phyloP scores from a whole-genome alignment of 495 filamentous ascomycete species.

The Tuber microsphaerosporum region DNA sequence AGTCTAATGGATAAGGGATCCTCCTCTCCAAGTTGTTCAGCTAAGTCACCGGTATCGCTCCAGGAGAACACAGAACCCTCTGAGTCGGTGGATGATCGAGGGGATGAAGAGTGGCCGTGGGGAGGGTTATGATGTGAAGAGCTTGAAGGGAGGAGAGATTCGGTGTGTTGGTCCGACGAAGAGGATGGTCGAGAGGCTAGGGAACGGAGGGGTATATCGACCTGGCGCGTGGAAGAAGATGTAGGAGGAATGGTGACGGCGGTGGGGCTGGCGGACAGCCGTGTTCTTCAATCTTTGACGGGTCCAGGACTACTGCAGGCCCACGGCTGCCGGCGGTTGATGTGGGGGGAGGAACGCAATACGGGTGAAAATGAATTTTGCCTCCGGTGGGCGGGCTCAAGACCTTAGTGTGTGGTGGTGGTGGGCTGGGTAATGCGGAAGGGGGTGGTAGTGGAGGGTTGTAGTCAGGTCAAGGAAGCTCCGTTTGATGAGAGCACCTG shows the following conservation, averaged over 20 bases:
- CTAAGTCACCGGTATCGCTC: conserved; percentile 90
- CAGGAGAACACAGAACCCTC: conserved; percentile 67
- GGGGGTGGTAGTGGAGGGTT: conserved; percentile 24
- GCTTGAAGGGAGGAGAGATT: conserved; percentile 35
- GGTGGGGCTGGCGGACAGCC: conserved; percentile 52
- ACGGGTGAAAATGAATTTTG: conserved; percentile 19
- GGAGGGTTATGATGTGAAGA: conserved; percentile 34
- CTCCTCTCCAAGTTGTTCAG: conserved; percentile 78
- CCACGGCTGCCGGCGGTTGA: conserved; percentile 29
- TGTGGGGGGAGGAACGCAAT: conserved; percentile 35
- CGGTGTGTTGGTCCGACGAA: conserved; percentile 44
- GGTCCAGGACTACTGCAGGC: conserved; percentile 29
- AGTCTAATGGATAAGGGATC: conserved; percentile 65
- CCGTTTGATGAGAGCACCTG: conserved; percentile 13
- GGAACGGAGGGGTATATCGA: conserved; percentile 58
- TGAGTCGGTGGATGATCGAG: conserved; percentile 48
- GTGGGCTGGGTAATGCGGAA: conserved; percentile 13
- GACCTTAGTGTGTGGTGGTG: conserved; percentile 21
- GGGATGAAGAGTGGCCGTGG: conserved; percentile 43
- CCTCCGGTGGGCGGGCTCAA: conserved; percentile 9
- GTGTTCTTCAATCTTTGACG: conserved; percentile 29
- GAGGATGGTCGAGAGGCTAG: conserved; percentile 45
- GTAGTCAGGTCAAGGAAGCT: conserved; percentile 16
- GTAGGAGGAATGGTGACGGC: conserved; percentile 53
- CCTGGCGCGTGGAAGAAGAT: conserved; percentile 50